Base-by-base conservation (phyloP, 768 basidiomycete species). In the Agrocybe chaxingu region DNA sequence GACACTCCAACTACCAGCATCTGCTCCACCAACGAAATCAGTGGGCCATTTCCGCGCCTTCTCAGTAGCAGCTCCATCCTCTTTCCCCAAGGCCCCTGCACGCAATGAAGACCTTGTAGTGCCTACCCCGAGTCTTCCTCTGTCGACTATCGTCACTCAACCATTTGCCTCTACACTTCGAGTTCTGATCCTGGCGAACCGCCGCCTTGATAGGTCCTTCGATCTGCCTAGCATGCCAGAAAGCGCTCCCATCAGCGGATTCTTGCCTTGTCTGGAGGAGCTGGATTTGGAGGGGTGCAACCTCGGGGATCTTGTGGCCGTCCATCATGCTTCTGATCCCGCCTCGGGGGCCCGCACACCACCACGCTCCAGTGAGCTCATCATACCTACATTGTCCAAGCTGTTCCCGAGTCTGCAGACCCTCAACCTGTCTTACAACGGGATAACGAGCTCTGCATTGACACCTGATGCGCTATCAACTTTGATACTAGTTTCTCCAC, bases 401-500 rank as follows among this genome's bases (percentile, higher is more conserved):
- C 70, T 92, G 8, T 92, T 92, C 67, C 90, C 91, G 2, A 78
- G 77, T 54, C 60, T 93, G 40, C 74, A 72, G 34, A 82, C 77
- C 8, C 75, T 93, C 10, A 84, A 92, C 52, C 67, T 92, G 51
- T 86, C 87, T n/a, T 86, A 86, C 63, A 93, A 93, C 56, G 57
- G 67, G 2, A 65, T 92, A 8, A 84, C 84, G 1, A 78, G 77
- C 48, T 67, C 69, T 0, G 75, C 80, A 3, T 62, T 89, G 10
- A 70, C 73, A 1, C 64, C 71, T 19, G 78, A 77, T 2, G 71
- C 70, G 1, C 64, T 90, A 29, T 67, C 75, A 0, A 51, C 57
- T 8, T 68, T 91, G 7, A 70, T 89, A 29, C 70, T 89, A 41
- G 68, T 76, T 2, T 70, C 74, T 8, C 60, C 69, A 0, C 57